phyloP scores from a whole-genome alignment of 306 rosid species.

The Cicer judaicum region DNA sequence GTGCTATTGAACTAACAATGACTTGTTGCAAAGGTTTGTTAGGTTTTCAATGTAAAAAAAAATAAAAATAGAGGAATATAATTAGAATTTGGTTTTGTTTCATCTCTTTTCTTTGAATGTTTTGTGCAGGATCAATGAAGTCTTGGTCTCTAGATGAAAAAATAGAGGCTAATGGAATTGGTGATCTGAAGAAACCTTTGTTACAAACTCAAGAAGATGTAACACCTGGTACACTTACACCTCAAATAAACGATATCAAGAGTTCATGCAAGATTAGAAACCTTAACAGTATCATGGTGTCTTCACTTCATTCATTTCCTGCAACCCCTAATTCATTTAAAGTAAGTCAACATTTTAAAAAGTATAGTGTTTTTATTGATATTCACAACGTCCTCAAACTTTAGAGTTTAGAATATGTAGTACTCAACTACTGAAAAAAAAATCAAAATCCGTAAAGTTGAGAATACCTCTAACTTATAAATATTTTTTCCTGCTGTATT shows the following conservation, averaged over 20 bases:
- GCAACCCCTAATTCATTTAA: conserved; percentile 5
- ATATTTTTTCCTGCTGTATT: no score
- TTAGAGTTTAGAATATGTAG: not conserved
- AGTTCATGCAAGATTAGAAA: conserved; percentile 55
- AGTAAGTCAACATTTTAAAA: conserved; percentile 47
- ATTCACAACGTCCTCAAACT: not conserved
- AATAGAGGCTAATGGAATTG: conserved; percentile 52
- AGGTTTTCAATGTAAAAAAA: not conserved
- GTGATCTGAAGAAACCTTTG: conserved; percentile 52
- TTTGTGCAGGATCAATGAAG: conserved; percentile 22
- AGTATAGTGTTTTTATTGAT: not conserved
- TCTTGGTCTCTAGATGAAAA: not conserved
- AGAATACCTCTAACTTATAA: no score
- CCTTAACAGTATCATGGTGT: conserved; percentile 55
- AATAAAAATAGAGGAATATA: not conserved
- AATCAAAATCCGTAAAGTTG: no score
- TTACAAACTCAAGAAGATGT: conserved; percentile 44
- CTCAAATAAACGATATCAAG: conserved; percentile 56
- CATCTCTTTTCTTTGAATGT: not conserved
- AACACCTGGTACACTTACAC: conserved; percentile 40
- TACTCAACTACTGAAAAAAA: no score
- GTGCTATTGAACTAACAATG: no score
- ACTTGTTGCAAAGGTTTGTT: not conserved
- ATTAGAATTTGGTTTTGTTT: not conserved
- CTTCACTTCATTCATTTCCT: conserved; percentile 59